Base-by-base conservation (phyloP, 2,329 filamentous ascomycete species). In the Aureobasidium sp. region DNA sequence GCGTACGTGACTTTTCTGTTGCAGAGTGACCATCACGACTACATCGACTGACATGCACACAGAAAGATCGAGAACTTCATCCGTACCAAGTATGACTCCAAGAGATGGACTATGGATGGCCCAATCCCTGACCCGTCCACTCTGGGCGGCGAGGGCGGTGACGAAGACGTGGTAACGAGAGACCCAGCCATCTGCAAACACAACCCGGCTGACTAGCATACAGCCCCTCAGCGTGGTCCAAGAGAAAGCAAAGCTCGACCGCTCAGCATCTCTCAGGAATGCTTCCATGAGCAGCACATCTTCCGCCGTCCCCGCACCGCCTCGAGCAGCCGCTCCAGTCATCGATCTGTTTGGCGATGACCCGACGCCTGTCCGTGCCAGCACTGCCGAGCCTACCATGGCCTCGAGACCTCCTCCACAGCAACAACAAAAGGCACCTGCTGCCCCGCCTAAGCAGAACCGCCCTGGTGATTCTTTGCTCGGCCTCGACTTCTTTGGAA, bases 41-140 rank as follows among this genome's bases (percentile, higher is more conserved):
- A 4, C 12, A 22, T 39, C 4, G 4, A 45, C 55, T 58, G 17
- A 58, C 40, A 24, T 5, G 12, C 7, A 14, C 6, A 32, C 56
- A 80, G 77, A 61, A 98, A 98, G 79, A 97, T 98, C 63, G 93
- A 98, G 79, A 98, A 97, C 76, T 98, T 98, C 66, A 97, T 98
- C 64, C 84, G 93, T 61, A 98, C 94, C 54, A 98, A 98, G 72
- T 98, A 98, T 71, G 93, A 98, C 70, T 86, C 93, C 51, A 97
- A 95, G 80, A 80, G 94, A 73, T 98, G 93, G 93, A 86, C 90
- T n/a, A 97, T 97, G 90, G 93, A 98, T 57, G 93, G 93, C 1
- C 84, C 83, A 4, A 91, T 94, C 66, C 94, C 94, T 4, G 90
- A 97, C 67, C 93, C 94, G n/a, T 79, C 88, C 3, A 88, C 86